Percentiles rank a stretch among this genome's conserved stretches.
phyloP scores from a whole-genome alignment of 1,139 yeast species.

The Pichia sp. region DNA sequence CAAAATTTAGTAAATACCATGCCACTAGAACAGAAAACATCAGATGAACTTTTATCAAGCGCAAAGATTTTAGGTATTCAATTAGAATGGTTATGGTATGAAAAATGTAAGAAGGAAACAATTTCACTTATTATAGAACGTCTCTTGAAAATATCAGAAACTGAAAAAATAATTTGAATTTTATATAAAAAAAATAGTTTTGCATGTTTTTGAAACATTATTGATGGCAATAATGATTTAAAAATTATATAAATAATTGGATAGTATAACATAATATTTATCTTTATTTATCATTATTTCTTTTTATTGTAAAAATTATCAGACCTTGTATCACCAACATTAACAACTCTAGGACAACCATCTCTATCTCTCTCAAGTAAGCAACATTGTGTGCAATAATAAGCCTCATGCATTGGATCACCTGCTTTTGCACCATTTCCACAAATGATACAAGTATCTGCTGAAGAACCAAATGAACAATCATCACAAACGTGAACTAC shows the following conservation, averaged over 20 bases:
- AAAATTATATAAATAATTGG: not conserved
- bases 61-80: constrained; percentile 43
- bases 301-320: constrained; percentile 62
- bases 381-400: constrained; percentile 84
- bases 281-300: constrained; percentile 22
- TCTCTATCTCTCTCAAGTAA: constrained; percentile 74
- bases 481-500: constrained; percentile 76
- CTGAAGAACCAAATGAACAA: constrained; percentile 68
- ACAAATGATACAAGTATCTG: constrained; percentile 69
- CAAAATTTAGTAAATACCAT: constrained; percentile 35
- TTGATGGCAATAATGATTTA: constrained; percentile 10
- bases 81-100: constrained; percentile 51
- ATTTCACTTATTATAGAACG: constrained; percentile 2
- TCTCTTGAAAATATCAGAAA: not conserved
- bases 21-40: constrained; percentile 47
- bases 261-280: not conserved
- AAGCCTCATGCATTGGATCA: constrained; percentile 38
- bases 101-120: constrained; percentile 27
- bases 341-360: constrained; percentile 85
- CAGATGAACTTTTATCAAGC: constrained; percentile 39
- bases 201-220: not conserved
- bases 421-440: constrained; percentile 49
- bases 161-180: not conserved
- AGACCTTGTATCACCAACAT: constrained; percentile 68
- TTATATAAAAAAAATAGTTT: not conserved